A percentile compares a stretch with the other conserved stretches of the same genome.
These are phyloP conservation scores for Aspergillus intermedius DNA, from an alignment of 2,329 filamentous ascomycete species.

Conservation along the genomic window DNA sequence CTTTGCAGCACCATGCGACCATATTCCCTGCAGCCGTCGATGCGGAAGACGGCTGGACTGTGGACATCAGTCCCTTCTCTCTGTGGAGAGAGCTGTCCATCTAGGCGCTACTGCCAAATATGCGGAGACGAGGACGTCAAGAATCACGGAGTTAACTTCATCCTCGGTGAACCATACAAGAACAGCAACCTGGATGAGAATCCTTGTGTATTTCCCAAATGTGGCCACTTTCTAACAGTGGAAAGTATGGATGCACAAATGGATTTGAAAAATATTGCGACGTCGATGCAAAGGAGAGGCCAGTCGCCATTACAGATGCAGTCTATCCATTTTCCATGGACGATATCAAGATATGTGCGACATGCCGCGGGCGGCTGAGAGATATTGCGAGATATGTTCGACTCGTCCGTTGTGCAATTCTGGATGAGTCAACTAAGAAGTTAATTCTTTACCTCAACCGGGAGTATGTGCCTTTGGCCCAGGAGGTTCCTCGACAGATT, in stretches of 20 bases:
- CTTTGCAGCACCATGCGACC: conserved; percentile 61
- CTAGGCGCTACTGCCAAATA: conserved; percentile 48
- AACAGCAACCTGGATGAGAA: conserved; percentile 54
- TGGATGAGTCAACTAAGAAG: conserved; percentile 60
- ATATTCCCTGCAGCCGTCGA: conserved; percentile 57
- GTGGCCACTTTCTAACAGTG: conserved; percentile 58
- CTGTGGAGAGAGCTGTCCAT: conserved; percentile 59
- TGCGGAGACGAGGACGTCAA: conserved; percentile 45
- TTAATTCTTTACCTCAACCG: conserved; percentile 52
- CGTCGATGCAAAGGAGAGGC: conserved; percentile 17
- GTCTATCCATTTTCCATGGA: conserved; percentile 46
- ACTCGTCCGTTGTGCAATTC: conserved; percentile 52
- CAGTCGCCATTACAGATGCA: conserved; percentile 18
- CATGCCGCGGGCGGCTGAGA: conserved; percentile 53
- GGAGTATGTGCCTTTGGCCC: conserved; percentile 37
- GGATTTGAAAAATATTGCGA: conserved; percentile 39
- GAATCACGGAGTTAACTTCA: conserved; percentile 49
- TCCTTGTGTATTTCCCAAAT: conserved; percentile 57
- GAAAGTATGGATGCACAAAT: conserved; percentile 57
- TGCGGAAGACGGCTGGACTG: conserved; percentile 51
- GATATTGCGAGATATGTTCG: conserved; percentile 57
- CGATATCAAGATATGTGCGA: conserved; percentile 50
- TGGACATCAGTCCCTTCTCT: conserved; percentile 58
- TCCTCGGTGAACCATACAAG: conserved; percentile 48
- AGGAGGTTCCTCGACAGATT: conserved; percentile 21